Base-by-base conservation (phyloP, 805 yeast genomes). In the Starmerella sp. region DNA sequence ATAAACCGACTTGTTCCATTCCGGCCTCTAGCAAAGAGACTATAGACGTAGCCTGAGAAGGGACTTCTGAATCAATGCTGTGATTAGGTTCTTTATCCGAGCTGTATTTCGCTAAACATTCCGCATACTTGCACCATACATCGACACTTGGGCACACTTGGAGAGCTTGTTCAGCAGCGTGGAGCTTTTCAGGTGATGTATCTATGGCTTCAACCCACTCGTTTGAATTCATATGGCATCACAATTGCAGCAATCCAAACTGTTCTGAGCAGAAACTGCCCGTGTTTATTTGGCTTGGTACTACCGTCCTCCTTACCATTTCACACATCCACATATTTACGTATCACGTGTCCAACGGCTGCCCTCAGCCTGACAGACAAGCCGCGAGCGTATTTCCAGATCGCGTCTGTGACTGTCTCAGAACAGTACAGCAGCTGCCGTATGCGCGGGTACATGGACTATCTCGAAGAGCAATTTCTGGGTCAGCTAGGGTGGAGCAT, bases 371-470 rank as follows among this genome's bases (percentile, higher is more conserved):
- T n/a, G 22, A 2, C 22, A 22, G 22, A 22, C 22, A 22, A 22
- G 22, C 22, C 22, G 22, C 22, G 22, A 22, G 22, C 22, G 22
- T 22, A 3, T 2, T 22, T 22, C 22, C 22, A 22, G 22, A 22
- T 32, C 35, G 35, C 35, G 35, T 32, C 11, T 10, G 41, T 37
- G 15, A 37, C 8, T 37, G 41, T 37, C 41, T 14, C 14, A 6
- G 14, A 10, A 32, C 35, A 10, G 35, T 32, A 32, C 35, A 32
- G 11, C 2, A 32, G 17, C 41, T 37, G 8, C 13, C 41, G n/a
- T 15, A 88, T 88, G 96, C 73, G 82, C 58, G 77, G 80, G 44
- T 90, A 85, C 71, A 88, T 91, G 95, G 96, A 91, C 62, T 84
- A 83, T 67, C 78, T 91, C 35, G 83, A 83, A 62, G 75, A 77